These are phyloP conservation scores for Tagetes patula DNA, from an alignment of 129 eudicot genomes.

Conservation along the genomic window DNA sequence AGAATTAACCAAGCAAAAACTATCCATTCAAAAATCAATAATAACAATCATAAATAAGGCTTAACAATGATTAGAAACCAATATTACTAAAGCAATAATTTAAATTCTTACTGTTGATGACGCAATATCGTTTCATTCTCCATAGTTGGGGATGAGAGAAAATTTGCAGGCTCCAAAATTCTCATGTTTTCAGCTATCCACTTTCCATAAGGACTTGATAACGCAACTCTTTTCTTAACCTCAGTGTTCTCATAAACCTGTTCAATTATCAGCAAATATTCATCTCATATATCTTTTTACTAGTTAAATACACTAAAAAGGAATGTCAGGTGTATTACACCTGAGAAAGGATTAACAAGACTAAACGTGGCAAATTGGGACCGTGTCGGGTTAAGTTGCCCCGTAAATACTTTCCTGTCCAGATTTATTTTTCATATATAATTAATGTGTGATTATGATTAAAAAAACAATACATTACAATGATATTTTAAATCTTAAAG, in stretches of 20 bases:
- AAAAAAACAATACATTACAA: background rate
- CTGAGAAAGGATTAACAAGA: background rate
- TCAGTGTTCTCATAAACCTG: conserved; percentile 98
- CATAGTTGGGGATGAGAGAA: conserved; percentile 69
- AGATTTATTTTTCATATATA: background rate
- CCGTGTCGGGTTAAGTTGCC: background rate
- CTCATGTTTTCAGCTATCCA: conserved; percentile 89
- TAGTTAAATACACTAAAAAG: conserved; percentile 2
- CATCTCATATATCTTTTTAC: background rate
- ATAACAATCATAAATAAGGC: background rate
- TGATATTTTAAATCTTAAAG: background rate
- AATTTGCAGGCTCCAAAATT: conserved; percentile 62
- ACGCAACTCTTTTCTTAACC: conserved; percentile 91
- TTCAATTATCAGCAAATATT: conserved; percentile 23
- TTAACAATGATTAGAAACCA: background rate
- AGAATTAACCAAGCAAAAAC: background rate
- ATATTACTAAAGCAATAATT: background rate
- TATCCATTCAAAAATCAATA: background rate
- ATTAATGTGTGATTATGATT: background rate
- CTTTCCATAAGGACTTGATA: conserved; percentile 72
- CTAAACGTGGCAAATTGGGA: background rate
- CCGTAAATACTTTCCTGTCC: background rate
- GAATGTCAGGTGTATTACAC: background rate
- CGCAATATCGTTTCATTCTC: conserved; percentile 82
- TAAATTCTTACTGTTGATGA: conserved; percentile 75